Conservation (phyloP, 345 rosid species). For the Camelina hispida region DNA sequence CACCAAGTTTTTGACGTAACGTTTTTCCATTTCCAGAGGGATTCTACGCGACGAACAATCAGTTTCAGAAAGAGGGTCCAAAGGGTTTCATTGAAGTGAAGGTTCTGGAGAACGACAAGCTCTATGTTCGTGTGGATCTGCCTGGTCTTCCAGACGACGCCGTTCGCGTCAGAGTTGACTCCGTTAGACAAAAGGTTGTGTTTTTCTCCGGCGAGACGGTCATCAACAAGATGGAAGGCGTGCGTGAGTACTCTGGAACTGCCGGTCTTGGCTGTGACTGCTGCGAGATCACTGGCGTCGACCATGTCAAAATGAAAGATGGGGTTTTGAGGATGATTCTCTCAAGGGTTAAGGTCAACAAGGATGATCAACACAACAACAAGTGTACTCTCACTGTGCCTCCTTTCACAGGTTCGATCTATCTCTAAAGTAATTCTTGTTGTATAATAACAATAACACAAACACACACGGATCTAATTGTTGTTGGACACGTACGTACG, state of each 20-base stretch:
- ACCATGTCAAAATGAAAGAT: conserved; percentile 24
- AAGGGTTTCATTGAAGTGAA: conserved; percentile 33
- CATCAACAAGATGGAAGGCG: neutral
- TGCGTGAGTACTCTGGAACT: conserved; percentile 30
- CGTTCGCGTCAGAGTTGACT: conserved; percentile 19
- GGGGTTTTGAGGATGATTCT: conserved; percentile 37
- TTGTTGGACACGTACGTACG: too few species aligned
- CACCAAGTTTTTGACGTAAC: too few species aligned
- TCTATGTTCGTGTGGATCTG: conserved; percentile 34
- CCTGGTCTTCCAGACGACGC: conserved; percentile 37
- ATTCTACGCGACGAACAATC: conserved; percentile 29
- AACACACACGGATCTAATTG: too few species aligned
- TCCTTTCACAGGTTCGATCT: conserved; percentile 28
- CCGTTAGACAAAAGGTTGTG: conserved; percentile 30
- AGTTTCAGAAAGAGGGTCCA: conserved; percentile 34
- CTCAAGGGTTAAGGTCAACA: conserved; percentile 35
- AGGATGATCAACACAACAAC: neutral
- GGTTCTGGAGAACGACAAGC: neutral
- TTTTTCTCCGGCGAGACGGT: conserved; percentile 29
- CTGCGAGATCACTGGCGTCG: conserved; percentile 38
- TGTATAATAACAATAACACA: too few species aligned
- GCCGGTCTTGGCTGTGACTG: conserved; percentile 40
- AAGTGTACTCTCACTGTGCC: conserved; percentile 30
- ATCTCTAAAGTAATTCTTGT: neutral
- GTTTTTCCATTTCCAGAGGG: too few species aligned